Evolutionary conservation across 2,329 filamentous ascomycete genomes (phyloP).

Genomic region (Teratosphaeria gauchensis): DNA sequence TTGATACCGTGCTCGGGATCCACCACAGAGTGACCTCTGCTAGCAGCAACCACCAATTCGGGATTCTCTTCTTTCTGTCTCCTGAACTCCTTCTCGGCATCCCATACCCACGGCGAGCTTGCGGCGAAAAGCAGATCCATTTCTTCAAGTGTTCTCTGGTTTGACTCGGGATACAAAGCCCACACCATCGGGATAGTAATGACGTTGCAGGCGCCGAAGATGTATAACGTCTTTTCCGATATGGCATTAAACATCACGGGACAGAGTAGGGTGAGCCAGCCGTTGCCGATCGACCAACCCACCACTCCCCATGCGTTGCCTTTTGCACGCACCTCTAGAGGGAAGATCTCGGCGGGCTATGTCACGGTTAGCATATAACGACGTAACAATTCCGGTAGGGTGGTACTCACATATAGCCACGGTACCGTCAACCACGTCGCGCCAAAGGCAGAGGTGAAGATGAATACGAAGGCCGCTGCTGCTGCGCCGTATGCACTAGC

Average conservation of each 20-base stretch:
- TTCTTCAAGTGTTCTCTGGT: slow-evolving; percentile 61
- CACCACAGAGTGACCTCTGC: slow-evolving; percentile 7
- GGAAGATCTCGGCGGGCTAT: slow-evolving; percentile 57
- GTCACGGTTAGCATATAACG: not conserved
- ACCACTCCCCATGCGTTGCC: slow-evolving; percentile 69
- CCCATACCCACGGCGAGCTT: slow-evolving; percentile 59
- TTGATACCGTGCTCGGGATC: not conserved
- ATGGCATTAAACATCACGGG: slow-evolving; percentile 52
- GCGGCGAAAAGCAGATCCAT: slow-evolving; percentile 65
- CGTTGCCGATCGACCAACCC: slow-evolving; percentile 67
- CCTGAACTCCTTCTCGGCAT: slow-evolving; percentile 56
- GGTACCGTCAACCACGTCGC: slow-evolving; percentile 52
- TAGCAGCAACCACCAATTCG: slow-evolving; percentile 18
- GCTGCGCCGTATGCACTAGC: slow-evolving; percentile 31
- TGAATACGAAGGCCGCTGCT: slow-evolving; percentile 61
- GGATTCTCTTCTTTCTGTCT: slow-evolving; percentile 53
- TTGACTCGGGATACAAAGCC: slow-evolving; percentile 65
- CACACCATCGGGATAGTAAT: slow-evolving; percentile 60
- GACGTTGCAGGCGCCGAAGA: slow-evolving; percentile 60
- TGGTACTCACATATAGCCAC: slow-evolving; percentile 30
- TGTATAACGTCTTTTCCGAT: slow-evolving; percentile 61
- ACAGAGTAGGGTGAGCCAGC: slow-evolving; percentile 39
- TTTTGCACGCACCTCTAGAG: slow-evolving; percentile 58
- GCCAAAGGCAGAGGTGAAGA: slow-evolving; percentile 57
- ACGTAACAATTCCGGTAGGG: not conserved